These are phyloP conservation scores for Metroxylon sagu DNA, from an alignment of 176 grass and related monocot species.

Conservation along the genomic window DNA sequence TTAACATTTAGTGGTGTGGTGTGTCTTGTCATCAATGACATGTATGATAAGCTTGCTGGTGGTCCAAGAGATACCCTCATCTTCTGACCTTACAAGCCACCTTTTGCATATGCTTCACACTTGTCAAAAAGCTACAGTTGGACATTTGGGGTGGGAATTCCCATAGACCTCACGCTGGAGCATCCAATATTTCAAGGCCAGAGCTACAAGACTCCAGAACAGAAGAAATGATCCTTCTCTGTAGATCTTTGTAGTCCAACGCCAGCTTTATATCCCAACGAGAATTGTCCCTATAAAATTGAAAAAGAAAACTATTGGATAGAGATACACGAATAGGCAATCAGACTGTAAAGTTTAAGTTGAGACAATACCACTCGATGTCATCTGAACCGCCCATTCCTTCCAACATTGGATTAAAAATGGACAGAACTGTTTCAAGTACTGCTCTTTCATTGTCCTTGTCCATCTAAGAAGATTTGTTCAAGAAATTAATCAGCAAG, in stretches of 20 bases:
- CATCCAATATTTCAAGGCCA: conserved; percentile 34
- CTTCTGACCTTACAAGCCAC: too few relatives aligned
- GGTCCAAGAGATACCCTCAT: too few relatives aligned
- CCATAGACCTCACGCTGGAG: too few relatives aligned
- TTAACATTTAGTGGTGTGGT: too few relatives aligned
- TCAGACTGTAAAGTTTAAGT: conserved; percentile 2
- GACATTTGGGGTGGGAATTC: too few relatives aligned
- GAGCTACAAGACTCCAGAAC: conserved; percentile 48
- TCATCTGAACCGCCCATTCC: conserved; percentile 37
- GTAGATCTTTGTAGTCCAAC: conserved; percentile 55
- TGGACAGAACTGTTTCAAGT: conserved; percentile 60
- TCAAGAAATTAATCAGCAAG: too few relatives aligned
- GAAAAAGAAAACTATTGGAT: not conserved
- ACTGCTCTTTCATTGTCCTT: conserved; percentile 60
- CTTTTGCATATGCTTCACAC: too few relatives aligned
- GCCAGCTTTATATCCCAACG: conserved; percentile 70
- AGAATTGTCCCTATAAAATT: conserved; percentile 33
- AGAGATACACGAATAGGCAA: conserved; percentile 1
- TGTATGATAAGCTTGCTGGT: too few relatives aligned
- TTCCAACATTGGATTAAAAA: conserved; percentile 84
- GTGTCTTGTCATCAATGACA: too few relatives aligned
- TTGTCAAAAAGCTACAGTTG: too few relatives aligned
- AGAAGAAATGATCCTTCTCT: conserved; percentile 61
- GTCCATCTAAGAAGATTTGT: conserved; percentile 17
- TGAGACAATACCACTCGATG: conserved; percentile 18